Evolutionary conservation across 2,329 filamentous ascomycete genomes (phyloP), one percentile per base, ranked within the genome.

Genomic region (Ascochyta clinopodiicola): DNA sequence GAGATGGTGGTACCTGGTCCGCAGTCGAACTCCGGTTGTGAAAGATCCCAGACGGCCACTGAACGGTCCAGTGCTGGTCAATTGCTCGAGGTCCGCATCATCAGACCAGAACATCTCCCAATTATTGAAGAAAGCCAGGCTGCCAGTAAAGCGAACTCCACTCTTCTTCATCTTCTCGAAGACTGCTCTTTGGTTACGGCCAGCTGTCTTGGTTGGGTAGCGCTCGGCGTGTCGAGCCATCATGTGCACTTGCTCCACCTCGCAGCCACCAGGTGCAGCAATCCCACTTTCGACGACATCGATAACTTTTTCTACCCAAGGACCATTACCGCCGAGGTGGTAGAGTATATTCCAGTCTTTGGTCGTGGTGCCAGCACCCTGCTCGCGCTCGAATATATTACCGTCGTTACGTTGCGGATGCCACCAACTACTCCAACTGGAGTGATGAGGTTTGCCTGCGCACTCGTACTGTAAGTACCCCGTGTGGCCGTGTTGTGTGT

Each of bases 161-260:
- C 75, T 68, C 8, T 63, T 62, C 42, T 78, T 77, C 42, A 86
- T 77, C 17, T 79, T 78, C 8, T 79, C 63, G 4, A 84, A 71
- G 9, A 86, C 74, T 9, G 75, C 68, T 32, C 81, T 74, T 67
- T 79, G 84, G 67, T 66, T 78, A 43, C 63, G 69, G 25, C 82
- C 83, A 36, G 81, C 79, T 56, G 72, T 77, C 32, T 67, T 69
- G 0, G 83, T 86, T 1, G 84, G 84, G 70, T 84, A 86, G 64
- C 84, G 75, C 65, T 85, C 84, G 21, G 76, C 81, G 73, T 86
- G 84, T 36, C 84, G 78, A 19, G 84, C 82, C 75, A 86, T 81
- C 82, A 86, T 82, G 68, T 86, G 83, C n/a, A 85, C 79, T 65
- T 86, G 83, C 52, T 84, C 80, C 6, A 86, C 75, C 15, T 70